Base-by-base conservation (phyloP, 176 grass and related monocot genomes). In the Oropetium thomaeum region DNA sequence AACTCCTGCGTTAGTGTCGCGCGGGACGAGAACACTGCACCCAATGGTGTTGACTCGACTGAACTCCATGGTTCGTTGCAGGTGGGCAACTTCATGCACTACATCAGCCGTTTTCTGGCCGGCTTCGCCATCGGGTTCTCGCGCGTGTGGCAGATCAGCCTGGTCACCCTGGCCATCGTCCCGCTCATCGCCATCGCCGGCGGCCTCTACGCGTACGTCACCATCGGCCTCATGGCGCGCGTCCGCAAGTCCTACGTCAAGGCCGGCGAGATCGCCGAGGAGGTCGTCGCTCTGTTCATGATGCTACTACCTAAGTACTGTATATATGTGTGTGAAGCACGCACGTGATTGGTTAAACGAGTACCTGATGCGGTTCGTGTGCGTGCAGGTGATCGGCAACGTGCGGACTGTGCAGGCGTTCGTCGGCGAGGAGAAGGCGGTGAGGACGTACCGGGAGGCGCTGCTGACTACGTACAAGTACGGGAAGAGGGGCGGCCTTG, bases 21-120 rank as follows among this genome's bases (percentile, higher is more conserved):
- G n/a, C n/a, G n/a, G n/a, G n/a, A n/a, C n/a, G n/a, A n/a, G n/a
- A n/a, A n/a, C n/a, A n/a, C n/a, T n/a, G n/a, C n/a, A n/a, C n/a
- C n/a, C n/a, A n/a, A n/a, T n/a, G n/a, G 58, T 13, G 34, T 0
- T 42, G 61, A 8, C 33, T 15, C 10, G n/a, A n/a, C n/a, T n/a
- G n/a, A n/a, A 22, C 39, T 13, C 49, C 65, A 26, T 65, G 40
- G 22, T 41, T 41, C 44, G 1, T 11, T 65, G 77, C 83, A 98
- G 96, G 89, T 95, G 55, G 96, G 91, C 52, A 94, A 92, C 87
- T 90, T 92, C 91, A 90, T 98, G 96, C 96, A 98, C 91, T 98
- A 92, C 84, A 98, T 98, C 69, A 92, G 91, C 86, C 84, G 96
- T 45, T 98, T 98, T 79, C 69, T 94, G 8, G 89, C 83, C 33